A percentile compares a stretch with the other conserved stretches of the same genome.
Evolutionary conservation across 805 yeast genomes (phyloP).

Genomic region (Zygoascus tannicola): DNA sequence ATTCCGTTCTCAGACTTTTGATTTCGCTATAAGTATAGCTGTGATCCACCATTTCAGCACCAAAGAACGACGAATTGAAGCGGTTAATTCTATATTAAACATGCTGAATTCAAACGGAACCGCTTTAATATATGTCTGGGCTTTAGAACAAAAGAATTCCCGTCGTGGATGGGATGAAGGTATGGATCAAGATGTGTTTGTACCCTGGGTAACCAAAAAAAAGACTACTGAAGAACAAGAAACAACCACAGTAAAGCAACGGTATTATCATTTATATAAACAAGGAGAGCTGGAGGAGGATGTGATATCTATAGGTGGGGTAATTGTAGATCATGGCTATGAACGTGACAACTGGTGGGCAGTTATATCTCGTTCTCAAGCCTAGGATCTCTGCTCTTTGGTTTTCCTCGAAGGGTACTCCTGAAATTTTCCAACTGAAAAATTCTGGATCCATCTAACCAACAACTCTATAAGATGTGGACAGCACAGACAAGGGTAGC

Average conservation of each 20-base stretch:
- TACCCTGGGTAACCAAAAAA: constrained; percentile 75
- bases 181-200: constrained; percentile 86
- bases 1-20: constrained; percentile 41
- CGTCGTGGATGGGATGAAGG: constrained; percentile 88
- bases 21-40: constrained; percentile 91
- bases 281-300: constrained; percentile 76
- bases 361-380: constrained; percentile 28
- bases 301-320: constrained; percentile 61
- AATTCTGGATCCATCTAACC: too few relatives aligned
- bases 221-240: constrained; percentile 16
- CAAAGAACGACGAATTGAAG: constrained; percentile 63
- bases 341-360: constrained; percentile 96
- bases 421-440: too few relatives aligned
- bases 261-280: constrained; percentile 82
- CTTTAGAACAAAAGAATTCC: constrained; percentile 79
- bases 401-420: background rate
- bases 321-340: constrained; percentile 63
- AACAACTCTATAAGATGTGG: too few relatives aligned
- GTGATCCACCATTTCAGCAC: constrained; percentile 96
- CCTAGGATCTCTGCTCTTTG: background rate
- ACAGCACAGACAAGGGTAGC: too few relatives aligned
- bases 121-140: constrained; percentile 90
- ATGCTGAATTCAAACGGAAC: constrained; percentile 52
- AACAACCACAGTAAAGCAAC: constrained; percentile 47
- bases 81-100: constrained; percentile 58